Percentiles rank a stretch among this genome's conserved stretches.
Conservation (phyloP, 2,329 filamentous ascomycete genomes). For the Furcasterigmium sp. region DNA sequence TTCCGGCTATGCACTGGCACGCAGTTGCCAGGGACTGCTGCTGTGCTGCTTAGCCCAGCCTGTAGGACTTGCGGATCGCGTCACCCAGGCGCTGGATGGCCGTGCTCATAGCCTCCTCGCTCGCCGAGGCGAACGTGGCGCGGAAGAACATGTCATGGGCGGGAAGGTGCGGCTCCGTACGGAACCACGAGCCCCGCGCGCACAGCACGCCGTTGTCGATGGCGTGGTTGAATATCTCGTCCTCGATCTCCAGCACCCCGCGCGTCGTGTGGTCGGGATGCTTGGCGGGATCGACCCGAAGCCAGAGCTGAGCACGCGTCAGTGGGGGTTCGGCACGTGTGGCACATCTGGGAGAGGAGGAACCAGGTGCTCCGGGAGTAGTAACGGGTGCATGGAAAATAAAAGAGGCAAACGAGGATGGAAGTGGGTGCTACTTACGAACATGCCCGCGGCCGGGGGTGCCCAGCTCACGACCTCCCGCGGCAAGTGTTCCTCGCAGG, state of each 20-base stretch:
- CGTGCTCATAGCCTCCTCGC: conserved; percentile 61
- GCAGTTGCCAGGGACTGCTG: too few relatives aligned
- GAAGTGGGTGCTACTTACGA: conserved; percentile 57
- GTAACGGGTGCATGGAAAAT: background rate
- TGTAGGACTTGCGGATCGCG: conserved; percentile 59
- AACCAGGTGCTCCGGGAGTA: too few relatives aligned
- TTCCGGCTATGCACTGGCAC: too few relatives aligned
- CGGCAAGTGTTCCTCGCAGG: conserved; percentile 76
- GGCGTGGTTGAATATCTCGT: conserved; percentile 75
- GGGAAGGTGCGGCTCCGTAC: conserved; percentile 60
- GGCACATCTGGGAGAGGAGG: too few relatives aligned
- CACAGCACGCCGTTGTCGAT: conserved; percentile 75
- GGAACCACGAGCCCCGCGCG: conserved; percentile 87
- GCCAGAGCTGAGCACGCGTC: conserved; percentile 56
- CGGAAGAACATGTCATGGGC: conserved; percentile 75
- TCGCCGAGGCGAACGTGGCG: conserved; percentile 82
- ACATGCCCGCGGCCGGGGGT: conserved; percentile 86
- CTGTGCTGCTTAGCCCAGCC: conserved; percentile 26
- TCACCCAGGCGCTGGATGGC: conserved; percentile 72
- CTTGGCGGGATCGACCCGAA: conserved; percentile 59
- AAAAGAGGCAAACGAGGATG: background rate
- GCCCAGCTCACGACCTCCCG: conserved; percentile 71
- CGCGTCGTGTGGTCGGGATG: conserved; percentile 56
- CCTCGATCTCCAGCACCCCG: conserved; percentile 65
- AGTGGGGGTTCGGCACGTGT: too few relatives aligned